Base-by-base conservation (phyloP, 2,329 filamentous ascomycete species). In the Aplosporella prunicola region DNA sequence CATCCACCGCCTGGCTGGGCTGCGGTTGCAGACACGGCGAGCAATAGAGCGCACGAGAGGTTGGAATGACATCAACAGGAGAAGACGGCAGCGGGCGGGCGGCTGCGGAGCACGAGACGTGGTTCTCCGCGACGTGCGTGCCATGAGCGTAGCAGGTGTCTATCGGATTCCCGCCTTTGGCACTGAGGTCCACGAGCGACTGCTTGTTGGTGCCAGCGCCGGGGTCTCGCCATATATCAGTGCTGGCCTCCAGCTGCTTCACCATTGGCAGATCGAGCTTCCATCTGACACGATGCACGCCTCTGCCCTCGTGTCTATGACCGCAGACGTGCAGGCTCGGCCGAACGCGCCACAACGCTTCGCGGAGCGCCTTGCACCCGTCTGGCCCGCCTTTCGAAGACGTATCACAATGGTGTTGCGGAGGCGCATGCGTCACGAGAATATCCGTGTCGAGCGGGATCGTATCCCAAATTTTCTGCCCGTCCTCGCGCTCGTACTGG, bases 341-440 rank as follows among this genome's bases (percentile, higher is more conserved):
- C 25, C 77, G 66, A 3, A 81, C 69, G 5, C 70, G 61, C 67
- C 71, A 74, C 16, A 86, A 59, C 0, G 69, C 67, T 35, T 64
- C 61, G 7, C 69, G 59, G 10, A 87, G 64, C 10, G 63, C 67
- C 46, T 74, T 68, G 49, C 81, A 87, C 2, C 82, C 82, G 16
- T 35, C 40, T 14, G 40, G 18, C 17, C 23, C 16, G 23, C 52
- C 50, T 39, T 57, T 55, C 10, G 40, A 35, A 28, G 51, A 53
- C 9, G 37, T 39, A 45, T 86, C 80, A 43, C 72, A 66, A 50
- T 81, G 73, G 1, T 61, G 67, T 42, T 62, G 65, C 0, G 80
- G 70, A 9, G 82, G 82, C 0, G 78, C 80, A 52, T 87, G 81
- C 2, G 80, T 84, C 18, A 87, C 63, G 1, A 86, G 63, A 26